A percentile compares a stretch with the other conserved stretches of the same genome.
Conservation (phyloP, 1,284 basidiomycete species). For the Inonotus hispidus region DNA sequence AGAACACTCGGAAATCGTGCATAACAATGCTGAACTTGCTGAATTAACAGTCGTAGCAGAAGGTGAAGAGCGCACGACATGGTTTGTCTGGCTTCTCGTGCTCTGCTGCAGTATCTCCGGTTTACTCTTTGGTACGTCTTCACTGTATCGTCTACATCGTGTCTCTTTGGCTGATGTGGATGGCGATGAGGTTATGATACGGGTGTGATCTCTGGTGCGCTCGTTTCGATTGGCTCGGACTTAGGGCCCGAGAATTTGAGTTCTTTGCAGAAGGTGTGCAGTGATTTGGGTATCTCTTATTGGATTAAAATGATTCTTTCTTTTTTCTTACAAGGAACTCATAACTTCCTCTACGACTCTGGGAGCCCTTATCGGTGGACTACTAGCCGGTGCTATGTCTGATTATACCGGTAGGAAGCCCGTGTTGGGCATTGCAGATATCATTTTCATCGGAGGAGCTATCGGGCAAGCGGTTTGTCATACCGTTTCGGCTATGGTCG, state of each 20-base stretch:
- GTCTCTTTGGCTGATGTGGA: not conserved
- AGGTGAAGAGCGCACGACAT: constrained; percentile 62
- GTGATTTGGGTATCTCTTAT: not conserved
- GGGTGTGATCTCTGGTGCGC: constrained; percentile 71
- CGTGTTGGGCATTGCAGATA: constrained; percentile 66
- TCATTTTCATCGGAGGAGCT: constrained; percentile 74
- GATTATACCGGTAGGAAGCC: constrained; percentile 68
- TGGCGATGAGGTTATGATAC: constrained; percentile 63
- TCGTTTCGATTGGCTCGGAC: constrained; percentile 68
- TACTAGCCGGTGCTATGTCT: constrained; percentile 64
- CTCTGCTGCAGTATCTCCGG: constrained; percentile 68
- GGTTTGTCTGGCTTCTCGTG: constrained; percentile 68
- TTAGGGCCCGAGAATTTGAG: constrained; percentile 56
- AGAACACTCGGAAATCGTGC: not conserved
- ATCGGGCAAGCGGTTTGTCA: constrained; percentile 62
- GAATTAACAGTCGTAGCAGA: constrained; percentile 60
- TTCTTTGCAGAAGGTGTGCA: constrained; percentile 56
- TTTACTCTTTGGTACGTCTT: constrained; percentile 61
- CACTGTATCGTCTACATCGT: not conserved
- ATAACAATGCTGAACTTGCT: constrained; percentile 43
- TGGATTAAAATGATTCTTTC: not conserved
- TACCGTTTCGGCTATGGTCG: constrained; percentile 66
- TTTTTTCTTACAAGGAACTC: constrained; percentile 49
- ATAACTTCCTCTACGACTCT: constrained; percentile 80
- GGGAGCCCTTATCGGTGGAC: constrained; percentile 70